Base-by-base conservation (phyloP, 1,284 basidiomycete species). In the Tilletiopsis washingtonensis region DNA sequence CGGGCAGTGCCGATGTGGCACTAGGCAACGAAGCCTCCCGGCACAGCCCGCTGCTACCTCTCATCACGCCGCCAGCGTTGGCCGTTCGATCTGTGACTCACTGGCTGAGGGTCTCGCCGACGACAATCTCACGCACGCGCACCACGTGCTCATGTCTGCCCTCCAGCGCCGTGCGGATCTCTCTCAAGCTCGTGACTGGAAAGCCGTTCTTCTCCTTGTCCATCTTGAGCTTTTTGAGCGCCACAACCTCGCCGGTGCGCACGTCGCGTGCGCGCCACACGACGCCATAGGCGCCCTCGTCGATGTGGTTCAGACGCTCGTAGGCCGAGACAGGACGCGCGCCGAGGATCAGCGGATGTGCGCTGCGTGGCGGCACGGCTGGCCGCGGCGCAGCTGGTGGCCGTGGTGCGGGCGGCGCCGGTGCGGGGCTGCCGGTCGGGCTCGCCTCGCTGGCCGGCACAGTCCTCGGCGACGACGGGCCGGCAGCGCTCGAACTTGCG, bases 41-140 rank as follows among this genome's bases (percentile, higher is more conserved):
- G n/a, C n/a, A n/a, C n/a, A n/a, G n/a, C n/a, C n/a, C n/a, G n/a
- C n/a, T n/a, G n/a, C n/a, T n/a, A n/a, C n/a, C n/a, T n/a, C n/a
- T n/a, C n/a, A n/a, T n/a, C n/a, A n/a, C n/a, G n/a, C n/a, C n/a
- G n/a, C n/a, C n/a, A n/a, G 20, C 20, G 17, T 17, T 41, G 11
- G 20, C 40, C 14, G 12, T 2, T 2, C 40, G 17, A 27, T 41
- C 49, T 21, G 45, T 21, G 32, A 25, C 91, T 79, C 76, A 96
- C 91, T 98, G 93, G 58, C 91, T 97, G 67, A 99, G 77, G 1
- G 94, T 99, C 64, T 98, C 91, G n/a, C 94, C 94, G 3, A 99
- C 91, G 0, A 98, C 94, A 21, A 99, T 88, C 73, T 99, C 94
- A 41, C 90, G 81, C 34, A 98, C 85, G 17, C 85, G 81, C 24